A percentile compares a stretch with the other conserved stretches of the same genome.
phyloP scores from a whole-genome alignment of 176 grass and related monocot genomes.

The Calamus simplicifolius region DNA sequence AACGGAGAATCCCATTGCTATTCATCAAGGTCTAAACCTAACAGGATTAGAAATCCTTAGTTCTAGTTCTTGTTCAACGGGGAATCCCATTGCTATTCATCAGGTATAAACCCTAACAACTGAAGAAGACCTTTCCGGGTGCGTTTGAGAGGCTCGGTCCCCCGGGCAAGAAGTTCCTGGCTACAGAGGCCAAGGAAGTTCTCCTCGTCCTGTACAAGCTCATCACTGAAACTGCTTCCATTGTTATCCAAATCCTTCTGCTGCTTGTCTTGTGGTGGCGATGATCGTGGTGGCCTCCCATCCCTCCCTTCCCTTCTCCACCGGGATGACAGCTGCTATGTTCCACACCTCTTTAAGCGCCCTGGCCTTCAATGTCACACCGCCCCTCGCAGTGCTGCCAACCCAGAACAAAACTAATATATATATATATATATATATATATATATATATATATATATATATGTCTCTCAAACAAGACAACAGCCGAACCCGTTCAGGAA shows the following conservation, averaged over 20 bases:
- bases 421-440: no score
- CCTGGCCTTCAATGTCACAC: conserved; percentile 74
- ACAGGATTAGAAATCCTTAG: no score
- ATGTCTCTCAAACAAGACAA: no score
- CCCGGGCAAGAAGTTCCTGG: conserved; percentile 82
- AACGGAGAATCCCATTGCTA: no score
- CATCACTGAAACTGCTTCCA: conserved; percentile 59
- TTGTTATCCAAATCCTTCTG: conserved; percentile 50
- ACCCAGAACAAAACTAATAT: background rate
- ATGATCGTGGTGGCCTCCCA: conserved; percentile 20
- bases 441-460: no score
- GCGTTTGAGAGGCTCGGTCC: conserved; percentile 90
- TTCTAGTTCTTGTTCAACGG: no score
- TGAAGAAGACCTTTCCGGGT: conserved; percentile 84
- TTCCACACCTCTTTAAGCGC: conserved; percentile 78
- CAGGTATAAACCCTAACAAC: no score
- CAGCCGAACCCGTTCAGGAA: no score
- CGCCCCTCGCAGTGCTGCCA: conserved; percentile 54
- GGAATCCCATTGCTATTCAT: no score
- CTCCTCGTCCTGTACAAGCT: conserved; percentile 43
- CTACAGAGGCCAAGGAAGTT: conserved; percentile 76
- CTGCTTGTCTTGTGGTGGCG: conserved; percentile 39
- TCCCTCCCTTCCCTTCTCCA: conserved; percentile 63
- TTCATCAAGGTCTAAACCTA: no score
- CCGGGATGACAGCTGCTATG: conserved; percentile 79